Evolutionary conservation across 768 basidiomycete species (phyloP), one percentile per base, ranked within the genome.

Genomic region (Wakefieldia striispora): DNA sequence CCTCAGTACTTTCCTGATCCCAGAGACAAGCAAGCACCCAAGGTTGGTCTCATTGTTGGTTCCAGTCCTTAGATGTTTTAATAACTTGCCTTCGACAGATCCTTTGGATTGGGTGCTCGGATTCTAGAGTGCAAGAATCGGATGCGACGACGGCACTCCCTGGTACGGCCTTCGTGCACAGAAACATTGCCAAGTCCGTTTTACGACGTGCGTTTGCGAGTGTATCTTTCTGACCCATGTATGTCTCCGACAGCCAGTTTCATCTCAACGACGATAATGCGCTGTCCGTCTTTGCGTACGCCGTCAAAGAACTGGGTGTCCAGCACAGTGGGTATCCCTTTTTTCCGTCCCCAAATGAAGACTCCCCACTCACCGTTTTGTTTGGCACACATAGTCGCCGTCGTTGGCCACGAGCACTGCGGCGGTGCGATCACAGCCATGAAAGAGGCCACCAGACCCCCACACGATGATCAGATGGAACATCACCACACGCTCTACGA

Each of bases 351-450:
- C 13, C 35, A 24, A n/a, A 12, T 13, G 17, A 33, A 6, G 21
- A n/a, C n/a, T 16, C 26, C 26, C 26, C 14, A 3, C 3, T 12
- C 44, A 53, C 42, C 47, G 19, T 50, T 31, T 19, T 54, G 27
- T 44, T 43, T 9, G 21, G 12, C 6, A 6, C 38, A 46, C 8
- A 42, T 55, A 91, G 89, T 94, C 53, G 75, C 84, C 58, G 72
- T 94, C 59, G 88, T 87, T 41, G 91, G 91, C 12, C 92, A 95
- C 68, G 82, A 83, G 19, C 75, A 82, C 51, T 95, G 92, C 62
- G 92, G 90, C 51, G 91, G 90, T 43, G 85, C 78, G 20, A 65
- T 73, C 4, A 79, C 83, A 3, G 64, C 63, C 16, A 20, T 63
- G 50, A 44, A 43, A 1, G 45, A 39, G 29, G 55, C 58, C 1